Evolutionary conservation across 2,329 filamentous ascomycete species (phyloP), one percentile per base, ranked within the genome.

Genomic region (Penicillium sp.): DNA sequence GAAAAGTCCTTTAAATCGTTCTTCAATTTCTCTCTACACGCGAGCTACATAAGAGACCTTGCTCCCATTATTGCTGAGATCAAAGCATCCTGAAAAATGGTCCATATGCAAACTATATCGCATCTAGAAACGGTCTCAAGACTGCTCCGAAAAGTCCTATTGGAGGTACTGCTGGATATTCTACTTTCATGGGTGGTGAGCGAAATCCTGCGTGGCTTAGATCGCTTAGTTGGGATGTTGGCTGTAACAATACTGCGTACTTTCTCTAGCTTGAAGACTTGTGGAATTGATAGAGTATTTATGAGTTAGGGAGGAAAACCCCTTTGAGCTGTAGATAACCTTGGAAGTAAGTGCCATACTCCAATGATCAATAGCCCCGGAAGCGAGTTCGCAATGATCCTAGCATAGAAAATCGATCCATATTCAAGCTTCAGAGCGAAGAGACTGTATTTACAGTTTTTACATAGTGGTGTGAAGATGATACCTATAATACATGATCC

Each of bases 391-490:
- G 3, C 5, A 37, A n/a, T 37, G 5, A 3, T 39, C 9, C 6
- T 39, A 39, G n/a, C 9, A 39, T 11, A 33, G 11, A 39, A 19
- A 4, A 22, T 42, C 10, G 33, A 37, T 42, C 10, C 11, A 42
- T 42, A 45, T 26, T 49, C 3, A 33, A 43, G 33, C 19, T 53
- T 49, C 33, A 49, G 68, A 69, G 65, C 62, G 68, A 70, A 65
- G 67, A 65, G 63, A 62, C 54, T 63, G 48, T 59, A 64, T 60
- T 59, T 58, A 59, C 58, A 65, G 48, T 50, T 54, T 54, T n/a
- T 39, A 49, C 44, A 46, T 57, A 57, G 44, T 59, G 48, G 47
- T 60, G 57, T 52, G 56, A 61, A 54, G 55, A 61, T 60, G 48
- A 58, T 60, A 53, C 24, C 39, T 64, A 62, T 42, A 57, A 50